Base-by-base conservation (phyloP, 371 early-diverging fungal genomes). In the Lichtheimia ramosa region DNA sequence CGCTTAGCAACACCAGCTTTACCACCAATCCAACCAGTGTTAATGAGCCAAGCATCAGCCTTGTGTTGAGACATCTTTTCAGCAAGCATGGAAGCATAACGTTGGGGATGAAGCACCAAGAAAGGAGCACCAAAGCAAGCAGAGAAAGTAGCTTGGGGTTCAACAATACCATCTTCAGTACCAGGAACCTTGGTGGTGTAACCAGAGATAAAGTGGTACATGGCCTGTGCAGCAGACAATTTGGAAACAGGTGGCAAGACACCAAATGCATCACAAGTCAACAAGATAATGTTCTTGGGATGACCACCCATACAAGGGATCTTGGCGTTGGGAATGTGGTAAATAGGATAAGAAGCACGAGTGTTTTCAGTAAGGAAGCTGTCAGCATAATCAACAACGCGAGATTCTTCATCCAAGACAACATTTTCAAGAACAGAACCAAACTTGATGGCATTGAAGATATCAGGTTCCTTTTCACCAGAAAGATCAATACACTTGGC, bases 1-100 rank as follows among this genome's bases (percentile, higher is more conserved):
- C 97, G 92, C 80, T 90, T 86, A 56, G 94, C 96, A n/a, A 79
- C 75, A 56, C 93, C 94, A 72, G 92, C 94, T 24, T 86, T 84
- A 51, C 96, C 96, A 69, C 96, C 96, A 71, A 83, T 91, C 96
- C 97, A 97, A 51, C 97, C 97, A 20, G 97, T 97, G 89, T 97
- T 97, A 82, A 97, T 88, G 67, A 97, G 75, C 96, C 96, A 97
- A 23, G 91, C 96, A 72, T 92, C 77, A 58, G 90, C 90, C 67
- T 83, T 76, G 83, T 97, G 93, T 58, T 91, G 55, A 60, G 84
- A 69, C 87, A 97, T 94, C 85, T 94, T 94, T 43, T 92, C 86
- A 13, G 96, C 96, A 46, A 96, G 82, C 96, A 96, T 96, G 69
- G 87, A 84, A 23, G 97, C 97, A 75, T 96, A 96, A 75, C 91